phyloP scores from a whole-genome alignment of 2,329 filamentous ascomycete species.

The Amphichorda felina region DNA sequence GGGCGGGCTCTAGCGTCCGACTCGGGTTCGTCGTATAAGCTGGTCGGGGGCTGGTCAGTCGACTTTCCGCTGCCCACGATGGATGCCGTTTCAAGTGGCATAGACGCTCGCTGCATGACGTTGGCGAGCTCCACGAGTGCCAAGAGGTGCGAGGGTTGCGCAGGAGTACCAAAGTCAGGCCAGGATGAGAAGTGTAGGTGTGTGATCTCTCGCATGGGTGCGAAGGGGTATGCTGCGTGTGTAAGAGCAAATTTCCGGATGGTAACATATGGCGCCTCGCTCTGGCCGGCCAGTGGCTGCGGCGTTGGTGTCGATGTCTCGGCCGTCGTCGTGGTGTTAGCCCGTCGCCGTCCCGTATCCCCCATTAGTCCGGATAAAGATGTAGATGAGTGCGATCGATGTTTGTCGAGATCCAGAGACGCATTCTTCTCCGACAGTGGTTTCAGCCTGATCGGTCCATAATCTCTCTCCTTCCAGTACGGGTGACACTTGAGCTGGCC shows the following conservation, averaged over 20 bases:
- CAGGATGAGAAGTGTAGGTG: conserved; percentile 93
- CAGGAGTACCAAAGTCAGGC: conserved; percentile 92
- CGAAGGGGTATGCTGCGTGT: conserved; percentile 67
- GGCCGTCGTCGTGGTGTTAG: conserved; percentile 38
- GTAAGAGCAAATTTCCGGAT: conserved; percentile 80
- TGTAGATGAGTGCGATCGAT: conserved; percentile 25
- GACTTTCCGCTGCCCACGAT: conserved; percentile 17
- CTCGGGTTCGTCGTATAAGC: conserved; percentile 50
- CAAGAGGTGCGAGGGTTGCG: conserved; percentile 76
- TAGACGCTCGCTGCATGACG: conserved; percentile 51
- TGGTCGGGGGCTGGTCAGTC: conserved; percentile 19
- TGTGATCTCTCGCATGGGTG: conserved; percentile 81
- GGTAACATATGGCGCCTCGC: conserved; percentile 63
- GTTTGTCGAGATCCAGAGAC: conserved; percentile 57
- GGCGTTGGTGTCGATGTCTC: conserved; percentile 19
- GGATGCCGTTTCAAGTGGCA: conserved; percentile 30
- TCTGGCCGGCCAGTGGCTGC: conserved; percentile 10
- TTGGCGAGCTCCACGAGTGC: conserved; percentile 84
- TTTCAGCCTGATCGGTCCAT: conserved; percentile 66
- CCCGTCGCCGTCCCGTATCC: conserved; percentile 36
- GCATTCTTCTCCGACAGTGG: conserved; percentile 72
- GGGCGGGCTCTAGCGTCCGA: conserved; percentile 44
- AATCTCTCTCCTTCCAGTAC: conserved; percentile 76
- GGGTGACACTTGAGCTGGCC: conserved; percentile 91
- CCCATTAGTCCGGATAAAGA: conserved; percentile 11